A percentile compares a stretch with the other conserved stretches of the same genome.
Conservation (phyloP, 129 eudicot genomes). For the Oenanthe sinensis region DNA sequence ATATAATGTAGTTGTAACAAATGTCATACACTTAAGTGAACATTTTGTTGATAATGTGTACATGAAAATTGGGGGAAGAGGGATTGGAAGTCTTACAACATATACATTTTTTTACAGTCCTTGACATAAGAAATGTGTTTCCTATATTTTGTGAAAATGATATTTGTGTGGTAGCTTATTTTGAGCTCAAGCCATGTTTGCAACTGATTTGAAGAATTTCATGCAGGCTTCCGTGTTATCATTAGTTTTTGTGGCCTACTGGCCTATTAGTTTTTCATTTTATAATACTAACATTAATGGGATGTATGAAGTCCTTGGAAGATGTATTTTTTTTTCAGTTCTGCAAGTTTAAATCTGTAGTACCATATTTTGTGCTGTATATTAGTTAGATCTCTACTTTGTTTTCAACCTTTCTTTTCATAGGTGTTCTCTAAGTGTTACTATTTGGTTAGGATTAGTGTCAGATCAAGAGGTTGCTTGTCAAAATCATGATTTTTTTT, state of each 20-base stretch:
- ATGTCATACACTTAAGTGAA: background rate
- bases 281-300: background rate
- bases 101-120: background rate
- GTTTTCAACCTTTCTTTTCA: background rate
- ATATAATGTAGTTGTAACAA: background rate
- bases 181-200: background rate
- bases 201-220: background rate
- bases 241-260: background rate
- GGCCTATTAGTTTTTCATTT: background rate
- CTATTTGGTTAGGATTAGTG: background rate
- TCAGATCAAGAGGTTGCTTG: constrained; percentile 5
- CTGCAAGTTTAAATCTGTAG: background rate
- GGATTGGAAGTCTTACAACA: too few relatives aligned
- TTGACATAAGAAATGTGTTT: background rate
- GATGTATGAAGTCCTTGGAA: background rate
- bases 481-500: background rate
- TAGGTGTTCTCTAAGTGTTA: background rate
- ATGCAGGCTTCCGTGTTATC: background rate
- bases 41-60: background rate
- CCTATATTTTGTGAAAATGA: background rate
- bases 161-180: background rate
- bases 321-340: background rate
- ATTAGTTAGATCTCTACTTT: background rate
- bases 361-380: background rate
- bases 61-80: background rate